Percentiles rank a stretch among this genome's conserved stretches.
Evolutionary conservation across 73 alveolate genomes (phyloP).

Genomic region (Uronychia setigera): DNA sequence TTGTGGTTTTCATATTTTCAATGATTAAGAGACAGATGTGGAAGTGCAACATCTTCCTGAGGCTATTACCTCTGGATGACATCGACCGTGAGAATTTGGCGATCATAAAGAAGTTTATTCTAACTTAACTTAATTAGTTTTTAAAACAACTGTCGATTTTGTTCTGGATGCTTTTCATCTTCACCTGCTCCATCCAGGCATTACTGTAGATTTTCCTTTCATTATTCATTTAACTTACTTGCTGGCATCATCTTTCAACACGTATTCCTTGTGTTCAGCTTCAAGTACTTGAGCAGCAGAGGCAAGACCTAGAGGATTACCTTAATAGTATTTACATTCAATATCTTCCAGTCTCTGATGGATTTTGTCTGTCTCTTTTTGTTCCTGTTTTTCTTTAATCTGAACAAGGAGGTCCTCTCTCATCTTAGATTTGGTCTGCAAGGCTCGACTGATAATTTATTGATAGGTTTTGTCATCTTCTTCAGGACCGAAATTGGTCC

Average conservation of each 20-base stretch:
- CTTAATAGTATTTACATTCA: not conserved
- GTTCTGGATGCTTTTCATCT: conserved; percentile 19
- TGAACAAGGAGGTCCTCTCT: conserved; percentile 10
- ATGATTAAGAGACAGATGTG: too few relatives aligned
- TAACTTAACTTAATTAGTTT: too few relatives aligned
- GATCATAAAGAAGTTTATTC: too few relatives aligned
- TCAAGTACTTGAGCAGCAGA: conserved; percentile 16
- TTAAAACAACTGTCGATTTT: conserved; percentile 11
- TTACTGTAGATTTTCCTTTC: conserved; percentile 5
- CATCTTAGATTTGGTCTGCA: conserved; percentile 2
- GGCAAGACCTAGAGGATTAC: not conserved
- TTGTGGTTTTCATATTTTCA: too few relatives aligned
- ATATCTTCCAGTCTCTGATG: conserved; percentile 25
- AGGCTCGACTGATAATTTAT: not conserved
- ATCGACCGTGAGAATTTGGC: too few relatives aligned
- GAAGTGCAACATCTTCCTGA: too few relatives aligned
- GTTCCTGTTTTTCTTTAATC: conserved; percentile 9
- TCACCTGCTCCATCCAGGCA: conserved; percentile 36
- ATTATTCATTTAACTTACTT: too few relatives aligned
- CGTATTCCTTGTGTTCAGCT: conserved; percentile 14
- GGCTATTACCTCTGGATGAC: too few relatives aligned
- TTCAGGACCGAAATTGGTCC: conserved; percentile 42
- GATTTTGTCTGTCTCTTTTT: conserved; percentile 4
- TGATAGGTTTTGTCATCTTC: conserved; percentile 16
- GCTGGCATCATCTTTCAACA: conserved; percentile 9